phyloP scores from a whole-genome alignment of 768 basidiomycete species.

The Leucocoprinus sp. region DNA sequence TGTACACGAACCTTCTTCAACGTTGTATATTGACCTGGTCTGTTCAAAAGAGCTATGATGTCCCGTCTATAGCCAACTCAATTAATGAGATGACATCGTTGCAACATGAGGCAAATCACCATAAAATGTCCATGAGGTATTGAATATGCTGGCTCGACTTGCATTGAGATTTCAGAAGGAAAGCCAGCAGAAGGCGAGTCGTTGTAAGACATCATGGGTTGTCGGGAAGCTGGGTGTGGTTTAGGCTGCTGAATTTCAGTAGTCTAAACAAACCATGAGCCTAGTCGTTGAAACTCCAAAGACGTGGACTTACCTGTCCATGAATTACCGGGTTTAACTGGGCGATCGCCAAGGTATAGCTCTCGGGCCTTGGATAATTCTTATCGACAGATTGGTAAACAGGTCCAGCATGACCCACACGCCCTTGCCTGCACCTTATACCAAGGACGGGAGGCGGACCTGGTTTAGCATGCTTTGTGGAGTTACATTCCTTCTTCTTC shows the following conservation, averaged over 20 bases:
- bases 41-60: conserved; percentile 5
- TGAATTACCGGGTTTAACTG: not conserved
- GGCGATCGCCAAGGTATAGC: not conserved
- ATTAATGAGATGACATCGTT: not conserved
- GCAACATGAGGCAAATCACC: not conserved
- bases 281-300: not conserved
- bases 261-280: not conserved
- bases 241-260: not conserved
- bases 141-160: not conserved
- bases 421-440: conserved; percentile 4
- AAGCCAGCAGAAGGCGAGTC: not conserved
- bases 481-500: not conserved
- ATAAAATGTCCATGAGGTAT: not conserved
- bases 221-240: not conserved
- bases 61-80: not conserved
- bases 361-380: not conserved
- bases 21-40: conserved; percentile 1
- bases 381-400: not conserved
- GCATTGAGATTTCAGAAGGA: not conserved
- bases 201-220: conserved; percentile 1
- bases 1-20: conserved; percentile 4
- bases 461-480: conserved; percentile 4
- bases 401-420: not conserved
- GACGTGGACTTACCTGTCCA: conserved; percentile 2
- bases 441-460: conserved; percentile 1